A percentile compares a stretch with the other conserved stretches of the same genome.
These are phyloP conservation scores for Tetradesmus obliquus DNA, from an alignment of 139 green algal species.

Conservation along the genomic window DNA sequence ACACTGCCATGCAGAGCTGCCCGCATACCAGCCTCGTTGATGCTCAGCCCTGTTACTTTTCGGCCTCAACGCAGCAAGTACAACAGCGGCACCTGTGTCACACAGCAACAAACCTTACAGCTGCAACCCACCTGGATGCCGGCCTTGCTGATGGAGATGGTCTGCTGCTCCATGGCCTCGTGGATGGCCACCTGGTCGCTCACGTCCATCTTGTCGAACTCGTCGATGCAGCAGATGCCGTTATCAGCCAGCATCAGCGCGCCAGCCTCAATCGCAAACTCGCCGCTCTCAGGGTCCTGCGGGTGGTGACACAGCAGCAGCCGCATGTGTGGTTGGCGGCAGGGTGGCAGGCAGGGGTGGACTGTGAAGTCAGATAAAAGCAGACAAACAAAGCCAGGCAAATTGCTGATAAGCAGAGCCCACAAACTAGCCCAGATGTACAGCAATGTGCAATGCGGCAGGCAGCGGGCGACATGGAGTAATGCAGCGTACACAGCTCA, in stretches of 20 bases:
- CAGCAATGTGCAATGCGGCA: too few species aligned
- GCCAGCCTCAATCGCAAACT: constrained; percentile 99
- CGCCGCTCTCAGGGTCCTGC: constrained; percentile 88
- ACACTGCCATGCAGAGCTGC: too few species aligned
- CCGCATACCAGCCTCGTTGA: too few species aligned
- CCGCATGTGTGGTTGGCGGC: background rate
- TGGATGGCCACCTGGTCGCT: constrained; percentile 89
- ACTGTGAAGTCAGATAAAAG: background rate
- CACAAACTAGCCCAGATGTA: too few species aligned
- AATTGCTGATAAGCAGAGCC: too few species aligned
- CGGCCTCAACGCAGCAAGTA: too few species aligned
- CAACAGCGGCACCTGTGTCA: too few species aligned
- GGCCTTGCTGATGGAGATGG: constrained; percentile 98
- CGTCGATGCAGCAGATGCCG: constrained; percentile 97
- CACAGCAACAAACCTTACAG: too few species aligned
- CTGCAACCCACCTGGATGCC: constrained; percentile 82
- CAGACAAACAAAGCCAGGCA: background rate
- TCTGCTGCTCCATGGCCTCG: constrained; percentile 99
- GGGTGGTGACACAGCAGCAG: background rate
- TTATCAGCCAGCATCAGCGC: constrained; percentile 99
- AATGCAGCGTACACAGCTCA: too few species aligned
- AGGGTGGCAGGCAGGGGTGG: background rate
- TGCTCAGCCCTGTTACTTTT: too few species aligned
- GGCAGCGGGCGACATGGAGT: too few species aligned
- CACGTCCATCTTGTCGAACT: constrained; percentile 98